Percentiles rank a stretch among this genome's conserved stretches.
phyloP scores from a whole-genome alignment of 192 early-diverging fungal genomes.

The Geranomyces michiganensis region DNA sequence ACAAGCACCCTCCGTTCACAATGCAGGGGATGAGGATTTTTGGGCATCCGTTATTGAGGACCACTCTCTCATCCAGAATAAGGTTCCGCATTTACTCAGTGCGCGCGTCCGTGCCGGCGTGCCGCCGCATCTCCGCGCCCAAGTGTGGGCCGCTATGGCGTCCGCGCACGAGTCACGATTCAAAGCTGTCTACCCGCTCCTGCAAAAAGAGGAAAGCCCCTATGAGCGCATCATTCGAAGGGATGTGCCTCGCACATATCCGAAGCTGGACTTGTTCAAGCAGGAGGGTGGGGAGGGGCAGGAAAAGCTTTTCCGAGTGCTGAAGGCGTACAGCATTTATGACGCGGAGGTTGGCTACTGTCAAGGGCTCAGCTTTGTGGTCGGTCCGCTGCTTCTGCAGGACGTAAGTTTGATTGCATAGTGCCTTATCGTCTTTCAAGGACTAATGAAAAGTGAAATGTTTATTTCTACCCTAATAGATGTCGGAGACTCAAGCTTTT shows the following conservation, averaged over 20 bases:
- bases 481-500: slow-evolving; percentile 92
- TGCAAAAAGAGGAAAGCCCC: slow-evolving; percentile 66
- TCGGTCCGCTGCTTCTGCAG: slow-evolving; percentile 79
- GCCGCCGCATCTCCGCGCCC: slow-evolving; percentile 75
- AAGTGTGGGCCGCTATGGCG: slow-evolving; percentile 88
- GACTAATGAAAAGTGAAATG: neutral
- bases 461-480: slow-evolving; percentile 47
- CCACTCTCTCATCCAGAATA: slow-evolving; percentile 2
- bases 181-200: slow-evolving; percentile 66
- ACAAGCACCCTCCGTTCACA: slow-evolving; percentile 1
- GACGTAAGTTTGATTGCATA: slow-evolving; percentile 59
- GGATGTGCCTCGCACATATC: slow-evolving; percentile 89
- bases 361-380: slow-evolving; percentile 89
- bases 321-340: slow-evolving; percentile 87
- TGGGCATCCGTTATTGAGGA: slow-evolving; percentile 42
- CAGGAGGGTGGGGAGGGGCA: slow-evolving; percentile 81
- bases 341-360: slow-evolving; percentile 94
- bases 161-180: slow-evolving; percentile 70
- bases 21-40: slow-evolving; percentile 33
- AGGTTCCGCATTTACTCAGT: slow-evolving; percentile 50
- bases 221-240: slow-evolving; percentile 76
- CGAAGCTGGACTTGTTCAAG: slow-evolving; percentile 79
- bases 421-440: neutral
- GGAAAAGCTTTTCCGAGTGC: slow-evolving; percentile 79
- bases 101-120: slow-evolving; percentile 78